A percentile compares a stretch with the other conserved stretches of the same genome.
These are phyloP conservation scores for Leishmania guyanensis DNA, from an alignment of 208 protist genomes.

Conservation along the genomic window DNA sequence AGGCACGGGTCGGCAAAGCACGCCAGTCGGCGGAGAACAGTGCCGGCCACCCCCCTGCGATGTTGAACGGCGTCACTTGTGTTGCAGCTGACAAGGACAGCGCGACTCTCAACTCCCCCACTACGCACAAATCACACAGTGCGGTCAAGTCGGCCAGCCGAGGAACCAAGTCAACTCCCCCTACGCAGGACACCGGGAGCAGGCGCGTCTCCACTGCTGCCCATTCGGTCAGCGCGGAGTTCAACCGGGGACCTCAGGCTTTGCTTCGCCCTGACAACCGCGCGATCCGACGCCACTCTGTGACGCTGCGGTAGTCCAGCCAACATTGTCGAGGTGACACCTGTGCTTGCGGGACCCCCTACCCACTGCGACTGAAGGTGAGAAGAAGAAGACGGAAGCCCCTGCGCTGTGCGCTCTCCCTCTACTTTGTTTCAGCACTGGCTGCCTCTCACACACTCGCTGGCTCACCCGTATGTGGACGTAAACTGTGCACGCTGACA, in stretches of 20 bases:
- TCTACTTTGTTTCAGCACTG: too few relatives aligned
- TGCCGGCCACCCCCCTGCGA: neutral
- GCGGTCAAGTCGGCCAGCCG: neutral
- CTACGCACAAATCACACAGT: neutral
- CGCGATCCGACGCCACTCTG: neutral
- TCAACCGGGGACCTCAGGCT: neutral
- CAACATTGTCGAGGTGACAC: neutral
- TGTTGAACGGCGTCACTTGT: neutral
- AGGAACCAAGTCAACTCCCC: neutral
- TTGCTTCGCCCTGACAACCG: constrained; percentile 2
- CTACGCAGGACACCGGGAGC: neutral
- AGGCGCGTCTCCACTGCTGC: neutral
- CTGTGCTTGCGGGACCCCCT: neutral
- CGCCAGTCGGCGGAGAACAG: constrained; percentile 1
- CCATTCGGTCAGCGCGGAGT: neutral
- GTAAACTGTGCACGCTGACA: too few relatives aligned
- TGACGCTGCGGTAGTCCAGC: neutral
- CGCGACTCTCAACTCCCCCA: neutral
- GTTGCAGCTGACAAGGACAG: neutral
- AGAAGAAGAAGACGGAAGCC: neutral
- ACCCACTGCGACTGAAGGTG: too few relatives aligned
- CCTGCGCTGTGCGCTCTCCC: too few relatives aligned
- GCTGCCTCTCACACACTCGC: too few relatives aligned
- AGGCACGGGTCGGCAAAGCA: constrained; percentile 1
- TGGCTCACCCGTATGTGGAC: too few relatives aligned